These are phyloP conservation scores for Crepidotus variabilis DNA, from an alignment of 768 basidiomycete species.

Conservation along the genomic window DNA sequence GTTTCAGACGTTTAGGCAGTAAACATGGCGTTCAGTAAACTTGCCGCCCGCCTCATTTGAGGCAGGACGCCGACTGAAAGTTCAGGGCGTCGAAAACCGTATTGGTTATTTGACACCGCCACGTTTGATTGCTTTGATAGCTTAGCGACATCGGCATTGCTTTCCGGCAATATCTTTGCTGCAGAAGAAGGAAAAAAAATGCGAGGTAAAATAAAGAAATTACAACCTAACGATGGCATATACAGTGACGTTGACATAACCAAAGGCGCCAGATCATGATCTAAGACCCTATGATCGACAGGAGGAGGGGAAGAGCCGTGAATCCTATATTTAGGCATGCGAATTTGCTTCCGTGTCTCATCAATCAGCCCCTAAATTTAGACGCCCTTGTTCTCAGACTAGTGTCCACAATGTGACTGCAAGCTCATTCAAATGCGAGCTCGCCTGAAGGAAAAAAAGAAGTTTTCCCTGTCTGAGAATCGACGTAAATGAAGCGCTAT, in stretches of 20 bases:
- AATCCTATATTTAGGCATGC: not conserved
- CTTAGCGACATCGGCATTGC: not conserved
- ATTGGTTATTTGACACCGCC: not conserved
- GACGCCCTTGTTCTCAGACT: not conserved
- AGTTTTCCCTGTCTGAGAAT: too few species aligned
- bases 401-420: too few species aligned
- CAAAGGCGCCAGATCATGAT: not conserved
- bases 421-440: too few species aligned
- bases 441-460: too few species aligned
- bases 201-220: not conserved
- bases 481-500: too few species aligned
- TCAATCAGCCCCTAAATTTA: not conserved
- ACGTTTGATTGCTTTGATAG: not conserved
- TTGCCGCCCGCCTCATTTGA: not conserved
- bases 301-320: not conserved
- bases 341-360: not conserved
- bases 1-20: not conserved
- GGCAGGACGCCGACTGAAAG: not conserved
- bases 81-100: not conserved
- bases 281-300: not conserved
- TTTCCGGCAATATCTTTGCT: not conserved
- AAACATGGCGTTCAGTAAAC: not conserved
- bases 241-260: not conserved
- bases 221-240: not conserved
- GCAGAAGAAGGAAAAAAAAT: too few species aligned